These are phyloP conservation scores for Saccharomyces hybrid DNA, from an alignment of 1,139 yeast genomes.

Conservation along the genomic window DNA sequence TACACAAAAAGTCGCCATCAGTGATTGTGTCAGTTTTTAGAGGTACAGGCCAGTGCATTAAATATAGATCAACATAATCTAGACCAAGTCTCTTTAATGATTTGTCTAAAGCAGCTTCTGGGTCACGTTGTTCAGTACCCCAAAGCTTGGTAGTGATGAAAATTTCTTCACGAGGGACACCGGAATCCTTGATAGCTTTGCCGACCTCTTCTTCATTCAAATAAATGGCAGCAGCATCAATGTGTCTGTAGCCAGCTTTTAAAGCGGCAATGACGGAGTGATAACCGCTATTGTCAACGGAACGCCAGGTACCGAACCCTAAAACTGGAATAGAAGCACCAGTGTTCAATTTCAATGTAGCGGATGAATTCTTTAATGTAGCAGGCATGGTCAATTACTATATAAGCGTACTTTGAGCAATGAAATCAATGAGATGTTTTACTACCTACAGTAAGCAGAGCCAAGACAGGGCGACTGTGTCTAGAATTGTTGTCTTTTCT, in stretches of 20 bases:
- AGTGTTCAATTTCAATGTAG: constrained; percentile 46
- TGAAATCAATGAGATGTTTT: too few species aligned
- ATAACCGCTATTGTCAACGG: constrained; percentile 51
- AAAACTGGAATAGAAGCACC: constrained; percentile 60
- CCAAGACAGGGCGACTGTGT: too few species aligned
- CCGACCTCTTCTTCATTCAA: constrained; percentile 66
- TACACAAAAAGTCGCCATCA: constrained; percentile 31
- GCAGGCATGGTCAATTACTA: constrained; percentile 3
- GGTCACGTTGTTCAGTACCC: constrained; percentile 57
- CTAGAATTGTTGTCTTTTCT: too few species aligned
- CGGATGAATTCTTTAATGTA: constrained; percentile 19
- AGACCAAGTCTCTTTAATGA: constrained; percentile 62
- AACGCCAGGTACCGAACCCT: constrained; percentile 78
- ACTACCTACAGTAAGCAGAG: neutral
- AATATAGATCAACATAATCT: constrained; percentile 76
- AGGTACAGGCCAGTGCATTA: constrained; percentile 84
- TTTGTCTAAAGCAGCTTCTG: constrained; percentile 49
- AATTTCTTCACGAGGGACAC: constrained; percentile 60
- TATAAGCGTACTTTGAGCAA: neutral
- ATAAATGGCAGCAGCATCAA: constrained; percentile 70
- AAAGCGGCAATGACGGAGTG: constrained; percentile 57
- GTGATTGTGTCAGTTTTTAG: constrained; percentile 39
- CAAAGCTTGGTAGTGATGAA: constrained; percentile 78
- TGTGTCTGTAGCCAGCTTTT: constrained; percentile 65
- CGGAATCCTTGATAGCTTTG: constrained; percentile 54